These are phyloP conservation scores for Pseudocercospora fuligena DNA, from an alignment of 2,329 filamentous ascomycete genomes.

Conservation along the genomic window DNA sequence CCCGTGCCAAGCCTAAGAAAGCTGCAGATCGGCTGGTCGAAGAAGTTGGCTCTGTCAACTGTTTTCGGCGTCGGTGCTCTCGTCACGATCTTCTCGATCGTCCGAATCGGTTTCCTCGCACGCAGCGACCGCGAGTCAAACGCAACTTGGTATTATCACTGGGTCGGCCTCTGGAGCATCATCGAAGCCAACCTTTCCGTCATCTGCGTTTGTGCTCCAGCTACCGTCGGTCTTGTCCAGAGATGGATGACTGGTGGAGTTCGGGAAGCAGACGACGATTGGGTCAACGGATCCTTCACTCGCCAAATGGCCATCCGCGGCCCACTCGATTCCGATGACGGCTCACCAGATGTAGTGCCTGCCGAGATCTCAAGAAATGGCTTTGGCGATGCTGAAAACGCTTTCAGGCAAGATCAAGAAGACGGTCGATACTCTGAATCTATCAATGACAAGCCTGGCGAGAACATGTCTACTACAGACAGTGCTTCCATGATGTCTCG, in stretches of 20 bases:
- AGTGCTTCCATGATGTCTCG: slow-evolving; percentile 14
- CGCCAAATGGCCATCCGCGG: slow-evolving; percentile 14
- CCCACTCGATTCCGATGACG: slow-evolving; percentile 14
- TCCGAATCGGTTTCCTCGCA: slow-evolving; percentile 25
- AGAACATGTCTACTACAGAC: slow-evolving; percentile 17
- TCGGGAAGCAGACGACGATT: slow-evolving; percentile 7
- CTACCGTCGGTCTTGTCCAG: slow-evolving; percentile 22
- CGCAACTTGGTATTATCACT: slow-evolving; percentile 29
- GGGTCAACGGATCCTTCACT: slow-evolving; percentile 19
- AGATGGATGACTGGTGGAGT: slow-evolving; percentile 18
- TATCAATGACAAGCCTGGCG: slow-evolving; percentile 11
- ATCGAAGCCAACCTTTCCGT: slow-evolving; percentile 30
- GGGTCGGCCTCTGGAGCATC: slow-evolving; percentile 28
- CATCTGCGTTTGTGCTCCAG: slow-evolving; percentile 32
- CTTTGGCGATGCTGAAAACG: slow-evolving; percentile 18
- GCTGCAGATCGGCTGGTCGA: slow-evolving; percentile 27
- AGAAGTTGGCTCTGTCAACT: slow-evolving; percentile 25
- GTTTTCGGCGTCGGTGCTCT: slow-evolving; percentile 26
- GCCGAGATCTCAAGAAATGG: slow-evolving; percentile 20
- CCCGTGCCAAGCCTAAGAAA: slow-evolving; percentile 28
- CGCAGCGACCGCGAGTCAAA: slow-evolving; percentile 20
- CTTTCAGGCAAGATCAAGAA: slow-evolving; percentile 11
- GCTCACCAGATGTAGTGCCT: slow-evolving; percentile 16
- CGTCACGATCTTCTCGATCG: slow-evolving; percentile 26
- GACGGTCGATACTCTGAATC: slow-evolving; percentile 15